phyloP scores from a whole-genome alignment of 73 alveolate genomes.

The Paramecium bursaria region DNA sequence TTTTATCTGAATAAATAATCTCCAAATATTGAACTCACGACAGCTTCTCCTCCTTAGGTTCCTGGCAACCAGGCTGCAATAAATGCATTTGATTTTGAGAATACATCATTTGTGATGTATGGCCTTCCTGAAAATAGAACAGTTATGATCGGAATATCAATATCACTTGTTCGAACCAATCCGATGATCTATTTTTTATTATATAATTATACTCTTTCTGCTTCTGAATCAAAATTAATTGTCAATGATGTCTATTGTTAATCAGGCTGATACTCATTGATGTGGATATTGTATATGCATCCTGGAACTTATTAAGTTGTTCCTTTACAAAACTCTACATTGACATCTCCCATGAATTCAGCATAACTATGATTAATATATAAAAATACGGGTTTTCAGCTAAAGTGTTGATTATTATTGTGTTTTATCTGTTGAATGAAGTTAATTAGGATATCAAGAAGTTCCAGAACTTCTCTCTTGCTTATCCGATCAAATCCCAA shows the following conservation, averaged over 20 bases:
- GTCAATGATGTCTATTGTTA: slow-evolving; percentile 51
- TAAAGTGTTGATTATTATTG: slow-evolving; percentile 44
- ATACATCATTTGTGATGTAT: slow-evolving; percentile 44
- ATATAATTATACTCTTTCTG: slow-evolving; percentile 4
- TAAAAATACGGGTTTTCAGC: slow-evolving; percentile 75
- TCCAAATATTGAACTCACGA: slow-evolving; percentile 64
- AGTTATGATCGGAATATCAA: slow-evolving; percentile 62
- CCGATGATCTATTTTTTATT: not conserved
- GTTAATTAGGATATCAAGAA: not conserved
- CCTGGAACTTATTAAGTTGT: slow-evolving; percentile 51
- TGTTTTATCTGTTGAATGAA: slow-evolving; percentile 34
- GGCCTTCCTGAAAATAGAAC: slow-evolving; percentile 73
- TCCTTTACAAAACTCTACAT: slow-evolving; percentile 60
- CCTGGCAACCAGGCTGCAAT: slow-evolving; percentile 78
- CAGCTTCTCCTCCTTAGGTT: slow-evolving; percentile 75
- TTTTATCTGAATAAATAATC: slow-evolving; percentile 67
- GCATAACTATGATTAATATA: too few species aligned
- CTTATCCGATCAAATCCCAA: not conserved
- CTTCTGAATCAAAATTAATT: slow-evolving; percentile 40
- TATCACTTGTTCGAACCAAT: not conserved
- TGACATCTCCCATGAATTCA: slow-evolving; percentile 76
- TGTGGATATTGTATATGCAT: slow-evolving; percentile 66
- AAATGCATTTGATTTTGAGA: slow-evolving; percentile 42
- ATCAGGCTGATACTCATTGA: slow-evolving; percentile 60
- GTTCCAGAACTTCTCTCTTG: slow-evolving; percentile 54